A percentile compares a stretch with the other conserved stretches of the same genome.
Conservation (phyloP, 2,329 filamentous ascomycete genomes). For the Xylaria sp. region DNA sequence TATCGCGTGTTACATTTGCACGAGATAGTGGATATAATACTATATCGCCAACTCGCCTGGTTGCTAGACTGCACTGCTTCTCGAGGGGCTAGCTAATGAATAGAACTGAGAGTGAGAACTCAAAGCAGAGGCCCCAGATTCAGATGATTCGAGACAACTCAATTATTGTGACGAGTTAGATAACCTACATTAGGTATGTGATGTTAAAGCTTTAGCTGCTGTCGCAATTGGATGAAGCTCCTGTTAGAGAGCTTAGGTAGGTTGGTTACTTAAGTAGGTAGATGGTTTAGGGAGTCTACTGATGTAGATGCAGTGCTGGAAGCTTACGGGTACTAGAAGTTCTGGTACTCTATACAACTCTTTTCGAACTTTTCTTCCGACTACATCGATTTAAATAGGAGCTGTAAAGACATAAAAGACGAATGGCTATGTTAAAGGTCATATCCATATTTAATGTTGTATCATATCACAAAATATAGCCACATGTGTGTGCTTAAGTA, state of each 20-base stretch:
- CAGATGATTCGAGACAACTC: not conserved
- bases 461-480: not conserved
- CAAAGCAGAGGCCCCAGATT: not conserved
- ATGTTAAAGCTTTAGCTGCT: not conserved
- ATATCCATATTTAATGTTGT: not conserved
- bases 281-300: not conserved
- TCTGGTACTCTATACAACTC: not conserved
- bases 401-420: not conserved
- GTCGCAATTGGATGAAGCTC: conserved; percentile 2
- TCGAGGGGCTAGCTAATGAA: not conserved
- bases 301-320: not conserved
- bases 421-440: not conserved
- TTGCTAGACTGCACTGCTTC: not conserved
- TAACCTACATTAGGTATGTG: not conserved
- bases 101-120: not conserved
- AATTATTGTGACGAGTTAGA: not conserved
- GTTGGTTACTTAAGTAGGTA: too few species aligned
- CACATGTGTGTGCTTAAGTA: not conserved
- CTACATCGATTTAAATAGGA: not conserved
- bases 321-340: not conserved
- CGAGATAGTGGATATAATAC: not conserved
- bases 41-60: not conserved
- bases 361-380: not conserved
- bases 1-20: conserved; percentile 17
- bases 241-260: not conserved